Base-by-base conservation (phyloP, 2,329 filamentous ascomycete genomes). In the Penicillium sp. region DNA sequence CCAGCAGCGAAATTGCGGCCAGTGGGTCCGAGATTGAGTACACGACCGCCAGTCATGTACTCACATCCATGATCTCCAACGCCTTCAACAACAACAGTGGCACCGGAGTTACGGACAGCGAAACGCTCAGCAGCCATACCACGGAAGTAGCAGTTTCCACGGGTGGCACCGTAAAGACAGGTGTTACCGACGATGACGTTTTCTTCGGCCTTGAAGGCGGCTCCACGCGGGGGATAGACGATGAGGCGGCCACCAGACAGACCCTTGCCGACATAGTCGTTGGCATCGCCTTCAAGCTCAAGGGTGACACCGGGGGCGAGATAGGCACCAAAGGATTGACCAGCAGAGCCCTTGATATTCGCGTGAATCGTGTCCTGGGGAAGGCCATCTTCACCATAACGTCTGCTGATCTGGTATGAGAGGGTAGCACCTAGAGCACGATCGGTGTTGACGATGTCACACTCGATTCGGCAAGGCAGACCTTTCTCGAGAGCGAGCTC, bases 21-120 rank as follows among this genome's bases (percentile, higher is more conserved):
- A 70, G 91, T 96, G 67, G 84, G 85, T 55, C 93, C 93, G 44
- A 97, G 83, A 68, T 96, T 83, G 61, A 97, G 79, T 47, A 97
- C 82, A 70, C 92, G 90, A 70, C 93, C 93, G 72, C 93, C 93
- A 68, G 93, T 97, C 93, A 97, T 97, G 83, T 97, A 97, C 81
- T 97, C 93, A 71, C 92, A 97, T 59, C 91, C 90, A 73, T 97
- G 93, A 74, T 97, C 93, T 81, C 93, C 93, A 61, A 96, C 84
- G 77, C 93, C 93, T 76, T 97, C 93, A 59, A 97, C 92, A 61
- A 97, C 90, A n/a, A 93, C 91, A 27, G 88, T 96, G 47, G 90
- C 93, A 77, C 93, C 93, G 1, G 93, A 97, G 80, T 97, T 97
- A 65, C 93, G 89, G 62, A 97, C 93, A 58, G 91, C 92, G 73